phyloP scores from a whole-genome alignment of 2,329 filamentous ascomycete genomes.

The Pseudogymnoascus sp. region DNA sequence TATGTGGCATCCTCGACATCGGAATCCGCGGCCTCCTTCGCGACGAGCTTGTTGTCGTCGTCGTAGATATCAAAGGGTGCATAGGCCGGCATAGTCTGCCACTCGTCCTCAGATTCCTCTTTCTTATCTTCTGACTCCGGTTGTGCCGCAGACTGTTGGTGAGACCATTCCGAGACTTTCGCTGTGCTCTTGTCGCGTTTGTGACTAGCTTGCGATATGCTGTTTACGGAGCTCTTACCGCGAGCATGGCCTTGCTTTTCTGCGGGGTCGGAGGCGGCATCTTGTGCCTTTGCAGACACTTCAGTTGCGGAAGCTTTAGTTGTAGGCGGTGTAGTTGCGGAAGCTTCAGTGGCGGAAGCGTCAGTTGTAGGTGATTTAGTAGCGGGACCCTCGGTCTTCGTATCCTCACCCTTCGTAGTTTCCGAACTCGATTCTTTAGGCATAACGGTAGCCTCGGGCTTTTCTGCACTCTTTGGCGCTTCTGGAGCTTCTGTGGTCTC shows the following conservation, averaged over 20 bases:
- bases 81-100: conserved; percentile 92
- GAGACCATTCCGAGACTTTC: conserved; percentile 73
- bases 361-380: too few relatives aligned
- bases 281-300: not conserved
- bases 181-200: conserved; percentile 9
- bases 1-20: conserved; percentile 66
- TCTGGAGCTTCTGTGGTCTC: conserved; percentile 14
- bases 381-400: not conserved
- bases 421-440: not conserved
- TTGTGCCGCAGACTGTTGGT: conserved; percentile 62
- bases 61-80: conserved; percentile 94
- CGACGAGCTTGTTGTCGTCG: conserved; percentile 81
- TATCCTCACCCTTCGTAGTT: not conserved
- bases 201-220: not conserved
- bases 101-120: conserved; percentile 59
- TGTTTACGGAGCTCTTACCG: conserved; percentile 9
- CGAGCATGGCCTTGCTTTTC: conserved; percentile 12
- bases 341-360: too few relatives aligned
- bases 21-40: conserved; percentile 65
- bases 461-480: not conserved
- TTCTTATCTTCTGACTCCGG: conserved; percentile 45
- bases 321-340: not conserved
- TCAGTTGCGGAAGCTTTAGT: not conserved
- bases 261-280: not conserved
- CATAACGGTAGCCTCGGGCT: too few relatives aligned